Percentiles rank a stretch among this genome's conserved stretches.
phyloP scores from a whole-genome alignment of 495 filamentous ascomycete species.

The Echria macrotheca region DNA sequence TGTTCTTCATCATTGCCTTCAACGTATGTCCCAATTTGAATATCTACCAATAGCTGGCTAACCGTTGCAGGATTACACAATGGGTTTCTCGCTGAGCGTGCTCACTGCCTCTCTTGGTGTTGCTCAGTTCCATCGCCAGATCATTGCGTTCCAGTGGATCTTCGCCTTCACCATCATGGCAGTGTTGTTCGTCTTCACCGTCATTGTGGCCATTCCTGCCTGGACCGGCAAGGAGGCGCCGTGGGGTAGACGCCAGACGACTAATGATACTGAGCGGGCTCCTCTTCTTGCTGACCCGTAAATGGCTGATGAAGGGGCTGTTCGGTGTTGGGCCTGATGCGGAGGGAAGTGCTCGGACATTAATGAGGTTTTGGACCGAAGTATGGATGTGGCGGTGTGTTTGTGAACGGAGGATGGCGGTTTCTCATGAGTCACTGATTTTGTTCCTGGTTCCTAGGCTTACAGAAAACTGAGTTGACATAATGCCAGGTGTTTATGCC shows the following conservation, averaged over 20 bases:
- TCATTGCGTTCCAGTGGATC: conserved; percentile 81
- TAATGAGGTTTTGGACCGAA: neutral
- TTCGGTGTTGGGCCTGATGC: neutral
- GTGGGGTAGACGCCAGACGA: conserved; percentile 26
- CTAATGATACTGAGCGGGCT: conserved; percentile 44
- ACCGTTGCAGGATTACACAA: conserved; percentile 66
- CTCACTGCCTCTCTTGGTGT: conserved; percentile 71
- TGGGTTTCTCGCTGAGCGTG: conserved; percentile 72
- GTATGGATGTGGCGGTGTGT: no score
- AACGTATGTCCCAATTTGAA: conserved; percentile 46
- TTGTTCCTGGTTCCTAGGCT: no score
- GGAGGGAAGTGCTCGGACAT: neutral
- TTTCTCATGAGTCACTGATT: no score
- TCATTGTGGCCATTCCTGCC: conserved; percentile 59
- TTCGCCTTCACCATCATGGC: conserved; percentile 82
- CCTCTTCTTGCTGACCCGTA: conserved; percentile 42
- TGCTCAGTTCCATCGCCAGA: conserved; percentile 62
- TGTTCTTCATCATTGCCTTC: conserved; percentile 62
- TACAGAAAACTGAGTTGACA: no score
- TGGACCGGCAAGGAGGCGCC: conserved; percentile 48
- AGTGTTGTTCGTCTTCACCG: conserved; percentile 59
- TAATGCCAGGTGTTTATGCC: no score
- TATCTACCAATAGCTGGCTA: no score
- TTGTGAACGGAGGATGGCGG: no score
- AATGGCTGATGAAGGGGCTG: no score